phyloP scores from a whole-genome alignment of 2,329 filamentous ascomycete species.

The Fusarium cyanostomum region DNA sequence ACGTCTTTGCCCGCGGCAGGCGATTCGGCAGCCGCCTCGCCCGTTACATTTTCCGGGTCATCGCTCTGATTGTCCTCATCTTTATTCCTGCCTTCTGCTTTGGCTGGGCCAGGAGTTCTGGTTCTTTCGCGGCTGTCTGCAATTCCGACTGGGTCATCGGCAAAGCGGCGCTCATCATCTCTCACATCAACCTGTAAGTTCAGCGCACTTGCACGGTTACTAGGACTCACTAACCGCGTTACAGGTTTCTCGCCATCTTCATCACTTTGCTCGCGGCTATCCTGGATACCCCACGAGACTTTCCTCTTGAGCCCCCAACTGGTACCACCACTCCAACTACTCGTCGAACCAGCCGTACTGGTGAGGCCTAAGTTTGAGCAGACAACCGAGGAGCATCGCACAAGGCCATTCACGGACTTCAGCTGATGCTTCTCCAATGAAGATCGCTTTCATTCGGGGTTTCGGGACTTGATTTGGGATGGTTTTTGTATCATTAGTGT shows the following conservation, averaged over 20 bases:
- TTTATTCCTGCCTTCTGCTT: constrained; percentile 17
- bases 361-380: neutral
- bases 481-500: constrained; percentile 7
- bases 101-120: constrained; percentile 1
- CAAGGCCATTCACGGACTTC: neutral
- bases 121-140: constrained; percentile 3
- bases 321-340: neutral
- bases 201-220: neutral
- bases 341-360: constrained; percentile 3
- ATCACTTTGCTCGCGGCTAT: constrained; percentile 29
- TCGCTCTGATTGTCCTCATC: constrained; percentile 37
- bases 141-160: neutral
- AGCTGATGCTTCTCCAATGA: neutral
- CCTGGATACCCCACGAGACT: constrained; percentile 22
- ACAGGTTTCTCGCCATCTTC: constrained; percentile 34
- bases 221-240: constrained; percentile 16
- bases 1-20: constrained; percentile 9
- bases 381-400: neutral
- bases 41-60: constrained; percentile 39
- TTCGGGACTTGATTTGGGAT: neutral
- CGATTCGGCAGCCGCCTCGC: constrained; percentile 9
- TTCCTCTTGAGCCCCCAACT: neutral
- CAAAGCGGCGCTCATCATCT: constrained; percentile 20
- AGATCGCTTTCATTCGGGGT: neutral
- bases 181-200: constrained; percentile 42